Conservation (phyloP, 352 stramenopile species). For the Halophytophthora polymorphica region DNA sequence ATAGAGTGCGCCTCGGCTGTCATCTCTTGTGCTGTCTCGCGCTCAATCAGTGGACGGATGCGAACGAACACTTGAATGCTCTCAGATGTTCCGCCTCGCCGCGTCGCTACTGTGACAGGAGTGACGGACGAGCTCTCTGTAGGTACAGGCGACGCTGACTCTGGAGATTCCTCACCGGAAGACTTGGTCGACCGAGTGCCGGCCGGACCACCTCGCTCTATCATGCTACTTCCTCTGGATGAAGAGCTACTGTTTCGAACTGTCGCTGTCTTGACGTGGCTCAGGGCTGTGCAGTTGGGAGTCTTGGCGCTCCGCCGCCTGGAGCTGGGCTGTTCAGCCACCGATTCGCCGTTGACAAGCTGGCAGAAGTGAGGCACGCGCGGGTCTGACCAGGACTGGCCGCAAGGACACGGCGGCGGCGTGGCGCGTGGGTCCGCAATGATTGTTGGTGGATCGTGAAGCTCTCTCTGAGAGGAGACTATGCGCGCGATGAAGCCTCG, state of each 20-base stretch:
- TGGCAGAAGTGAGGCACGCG: conserved; percentile 67
- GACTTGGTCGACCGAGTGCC: conserved; percentile 12
- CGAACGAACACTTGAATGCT: conserved; percentile 86
- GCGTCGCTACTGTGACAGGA: conserved; percentile 2
- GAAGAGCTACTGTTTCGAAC: neutral
- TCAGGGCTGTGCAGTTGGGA: conserved; percentile 1
- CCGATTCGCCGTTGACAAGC: conserved; percentile 34
- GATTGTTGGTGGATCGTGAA: neutral
- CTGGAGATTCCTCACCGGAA: conserved; percentile 3
- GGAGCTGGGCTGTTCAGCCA: conserved; percentile 4
- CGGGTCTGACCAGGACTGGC: conserved; percentile 62
- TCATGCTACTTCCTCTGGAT: neutral
- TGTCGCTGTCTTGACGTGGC: conserved; percentile 1
- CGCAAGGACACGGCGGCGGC: conserved; percentile 45
- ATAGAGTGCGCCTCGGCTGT: conserved; percentile 36
- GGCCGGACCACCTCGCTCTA: neutral
- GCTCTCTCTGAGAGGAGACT: too few species aligned
- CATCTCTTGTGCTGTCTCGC: conserved; percentile 39
- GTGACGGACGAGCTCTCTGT: neutral
- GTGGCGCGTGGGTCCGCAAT: conserved; percentile 12
- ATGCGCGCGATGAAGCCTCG: too few species aligned
- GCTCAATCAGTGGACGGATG: conserved; percentile 76
- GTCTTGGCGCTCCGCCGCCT: conserved; percentile 5
- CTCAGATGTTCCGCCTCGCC: conserved; percentile 39
- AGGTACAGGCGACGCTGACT: neutral